Base-by-base conservation (phyloP, 2,329 filamentous ascomycete genomes). In the Rachicladosporium sp. region DNA sequence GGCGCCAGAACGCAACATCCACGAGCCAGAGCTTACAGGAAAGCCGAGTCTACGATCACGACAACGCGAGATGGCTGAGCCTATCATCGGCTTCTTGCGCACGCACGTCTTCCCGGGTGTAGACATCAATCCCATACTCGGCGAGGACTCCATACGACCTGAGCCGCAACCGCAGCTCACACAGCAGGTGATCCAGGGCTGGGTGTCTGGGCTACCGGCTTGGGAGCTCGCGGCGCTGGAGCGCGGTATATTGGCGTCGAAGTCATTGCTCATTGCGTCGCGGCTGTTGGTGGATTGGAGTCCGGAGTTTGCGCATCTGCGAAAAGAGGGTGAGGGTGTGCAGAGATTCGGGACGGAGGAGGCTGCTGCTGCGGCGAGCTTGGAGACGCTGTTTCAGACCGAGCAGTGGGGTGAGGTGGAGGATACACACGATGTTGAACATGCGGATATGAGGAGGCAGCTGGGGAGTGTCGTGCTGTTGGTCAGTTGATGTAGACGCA, bases 361-460 rank as follows among this genome's bases (percentile, higher is more conserved):
- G 9, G 39, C 39, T 10, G 37, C 39, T 3, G 36, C 35, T 35
- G 35, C 36, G 79, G 84, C 0, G 69, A 73, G 52, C 80, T 82
- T 93, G 32, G 91, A 98, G 67, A 85, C 94, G 10, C 71, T 76
- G 47, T 95, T 86, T 80, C 91, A 98, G 71, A 93, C 80, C 1
- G 68, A 74, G 21, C 79, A 82, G 62, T 96, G 91, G 89, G 91
- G 91, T 6, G 88, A 94, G 68, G 91, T 98, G 1, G 91, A 98
- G 60, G 88, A 98, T 62, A 94, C 88, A 21, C 91, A 98, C 63
- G 91, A 98, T 67, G 91, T 98, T 1, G 82, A 93, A 53, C 83
- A 80, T 61, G 89, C 93, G 62, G 91, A 98, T 61, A 51, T 96
- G 48, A 74, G 77, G 56, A 73, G 89, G 53, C 91, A 96, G 65